Base-by-base conservation (phyloP, 2,329 filamentous ascomycete genomes). In the Colletotrichum salicis region DNA sequence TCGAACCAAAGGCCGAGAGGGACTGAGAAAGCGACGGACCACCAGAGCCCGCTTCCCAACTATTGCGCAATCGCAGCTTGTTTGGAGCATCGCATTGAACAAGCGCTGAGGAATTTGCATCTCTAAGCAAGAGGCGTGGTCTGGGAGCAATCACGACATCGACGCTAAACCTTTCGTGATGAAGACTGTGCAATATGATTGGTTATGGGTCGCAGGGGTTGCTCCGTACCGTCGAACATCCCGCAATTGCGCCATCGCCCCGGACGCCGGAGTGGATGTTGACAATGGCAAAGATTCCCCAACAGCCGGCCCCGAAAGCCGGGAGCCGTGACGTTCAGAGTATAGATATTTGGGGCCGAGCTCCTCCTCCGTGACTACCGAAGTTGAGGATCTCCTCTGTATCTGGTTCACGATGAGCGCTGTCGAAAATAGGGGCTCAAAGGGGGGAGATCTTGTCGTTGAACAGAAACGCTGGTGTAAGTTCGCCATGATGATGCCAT, bases 131-230 rank as follows among this genome's bases (percentile, higher is more conserved):
- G 57, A 66, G 67, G 57, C 62, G 70, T 72, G 70, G 77, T 79
- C 77, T 78, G 78, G 78, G 79, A 81, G 76, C 79, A 82, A 86
- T 86, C 84, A 86, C 85, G 84, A 86, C 85, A 86, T 86, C 84
- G 80, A 82, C 84, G 84, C 84, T 85, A 86, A 82, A 73, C 80
- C 84, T 84, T 84, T 85, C 83, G 83, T 83, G 82, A 84, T 82
- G 79, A 76, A n/a, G 48, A 61, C 37, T 54, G 37, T 70, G 74
- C 72, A 70, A 67, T 69, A 62, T 83, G 79, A 84, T 84, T 85
- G 82, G 82, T 60, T 70, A 66, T 31, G n/a, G 10, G 19, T 37
- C 8, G 41, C 60, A 61, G 69, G 72, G 64, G 67, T 48, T 33
- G 52, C 56, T 66, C 67, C 62, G 73, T 71, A 74, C 67, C 71